Evolutionary conservation across 192 early-diverging fungal species (phyloP), one percentile per base, ranked within the genome.

Genomic region (Linnemannia hyalina): DNA sequence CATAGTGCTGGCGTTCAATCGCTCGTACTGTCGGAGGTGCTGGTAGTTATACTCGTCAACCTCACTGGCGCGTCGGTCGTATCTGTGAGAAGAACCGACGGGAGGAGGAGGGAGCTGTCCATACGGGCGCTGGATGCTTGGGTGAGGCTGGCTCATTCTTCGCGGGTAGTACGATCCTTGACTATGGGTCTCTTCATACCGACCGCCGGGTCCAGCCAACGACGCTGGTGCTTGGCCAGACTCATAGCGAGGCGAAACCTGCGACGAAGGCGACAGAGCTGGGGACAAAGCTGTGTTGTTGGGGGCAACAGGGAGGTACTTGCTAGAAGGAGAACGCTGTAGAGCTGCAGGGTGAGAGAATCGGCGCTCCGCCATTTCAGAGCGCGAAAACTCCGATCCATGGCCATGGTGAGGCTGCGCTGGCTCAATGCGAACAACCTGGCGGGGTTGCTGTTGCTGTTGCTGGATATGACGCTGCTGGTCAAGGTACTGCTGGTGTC

Each of bases 401-500:
- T 40, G 60, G 9, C 63, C 55, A 40, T 42, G 70, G 47, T 76
- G 71, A 23, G 52, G 75, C 20, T 73, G 83, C 13, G 74, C 46
- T 8, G 83, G 77, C 47, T 80, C 83, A 38, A 78, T 52, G 11
- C 83, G 83, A 46, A 74, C 29, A 7, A 69, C 47, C 36, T 77
- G 83, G 22, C 78, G 78, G 18, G 73, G 70, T 13, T 68, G 65
- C 9, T 32, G 78, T 6, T 47, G 74, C 26, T 75, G 82, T 15
- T 82, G 81, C 26, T 72, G 74, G 55, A 74, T 36, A 9, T 52
- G 49, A 16, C 49, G 15, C 49, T 86, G 84, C n/a, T 86, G 84
- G n/a, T 86, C 84, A n/a, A 77, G 10, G 55, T 77, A 77, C 35
- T 86, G 84, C 57, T 86, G 84, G 20, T 80, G 75, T 15, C 84